Evolutionary conservation across 106 monocot species (phyloP), one percentile per base, ranked within the genome.

Genomic region (Dioscorea alata): DNA sequence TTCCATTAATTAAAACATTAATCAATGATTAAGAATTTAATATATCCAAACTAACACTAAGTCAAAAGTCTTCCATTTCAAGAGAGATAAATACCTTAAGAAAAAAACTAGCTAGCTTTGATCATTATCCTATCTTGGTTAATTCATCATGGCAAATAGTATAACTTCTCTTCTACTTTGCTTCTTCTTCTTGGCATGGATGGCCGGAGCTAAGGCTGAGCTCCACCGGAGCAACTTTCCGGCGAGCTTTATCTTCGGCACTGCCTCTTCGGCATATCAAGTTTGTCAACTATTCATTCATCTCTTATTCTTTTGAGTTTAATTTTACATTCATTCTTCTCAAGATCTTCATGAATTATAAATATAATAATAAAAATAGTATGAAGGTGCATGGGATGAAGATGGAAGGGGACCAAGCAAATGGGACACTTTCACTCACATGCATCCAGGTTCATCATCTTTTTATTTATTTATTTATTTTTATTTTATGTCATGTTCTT

Each of bases 401-500:
- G 67, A 58, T 9, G 79, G 69, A 12, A 79, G 64, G 54, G 58
- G 64, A 1, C 67, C 72, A 0, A 79, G 74, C 64, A 69, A 74
- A 68, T 79, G 79, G 79, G 79, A 79, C 63, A 74, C 79, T 7
- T 79, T 74, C 69, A 79, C 79, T 13, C 79, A 79, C 49, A 32
- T 52, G 14, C 57, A 74, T 25, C 79, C 79, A 74, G 69, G 79
- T 79, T 10, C 28, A 28, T 28, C 28, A 28, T 28, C 28, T 28
- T 42, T 7, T 49, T 13, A 10, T 8, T 42, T 34, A 34, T 42
- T 42, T 42, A 6, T 42, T 42, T 42, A 0, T 28, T 28, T 28
- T 28, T 28, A 28, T 28, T 28, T 28, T 28, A 28, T 28, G 6
- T 42, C 42, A 42, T 42, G 42, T 42, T 42, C 42, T 42, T 42